Percentiles rank a stretch among this genome's conserved stretches.
Conservation (phyloP, 73 alveolate species). For the Uronychia setigera region DNA sequence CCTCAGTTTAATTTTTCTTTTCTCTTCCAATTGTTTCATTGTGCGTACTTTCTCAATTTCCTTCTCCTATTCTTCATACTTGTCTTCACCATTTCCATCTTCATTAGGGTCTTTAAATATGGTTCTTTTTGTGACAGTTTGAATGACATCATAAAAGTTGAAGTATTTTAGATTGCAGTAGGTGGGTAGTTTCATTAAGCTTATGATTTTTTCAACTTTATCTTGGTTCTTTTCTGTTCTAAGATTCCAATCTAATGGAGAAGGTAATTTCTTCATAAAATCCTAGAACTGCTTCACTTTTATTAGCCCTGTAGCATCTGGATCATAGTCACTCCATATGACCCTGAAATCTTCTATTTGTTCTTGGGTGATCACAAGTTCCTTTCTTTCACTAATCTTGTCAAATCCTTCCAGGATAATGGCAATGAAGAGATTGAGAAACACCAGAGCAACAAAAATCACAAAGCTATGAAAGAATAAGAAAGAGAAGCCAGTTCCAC, state of each 20-base stretch:
- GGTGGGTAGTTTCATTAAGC: not conserved
- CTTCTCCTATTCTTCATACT: too few relatives aligned
- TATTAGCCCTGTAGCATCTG: not conserved
- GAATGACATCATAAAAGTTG: not conserved
- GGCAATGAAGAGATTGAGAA: constrained; percentile 39
- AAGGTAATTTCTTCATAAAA: not conserved
- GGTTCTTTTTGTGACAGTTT: not conserved
- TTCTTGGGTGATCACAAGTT: not conserved
- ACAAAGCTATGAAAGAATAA: constrained; percentile 6
- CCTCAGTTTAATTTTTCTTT: too few relatives aligned
- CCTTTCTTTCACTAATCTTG: not conserved
- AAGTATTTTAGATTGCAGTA: not conserved
- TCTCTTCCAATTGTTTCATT: too few relatives aligned
- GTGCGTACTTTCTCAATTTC: too few relatives aligned
- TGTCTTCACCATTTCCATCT: not conserved
- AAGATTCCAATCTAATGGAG: constrained; percentile 16
- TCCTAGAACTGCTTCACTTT: not conserved
- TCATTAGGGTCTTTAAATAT: too few relatives aligned
- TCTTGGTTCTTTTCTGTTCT: not conserved
- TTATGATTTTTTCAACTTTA: not conserved
- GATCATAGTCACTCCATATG: constrained; percentile 10
- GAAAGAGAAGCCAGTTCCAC: not conserved
- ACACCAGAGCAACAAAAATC: constrained; percentile 3
- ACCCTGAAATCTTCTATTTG: not conserved
- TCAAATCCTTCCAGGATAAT: constrained; percentile 36